phyloP scores from a whole-genome alignment of 768 basidiomycete genomes.

The Calocybe indica region DNA sequence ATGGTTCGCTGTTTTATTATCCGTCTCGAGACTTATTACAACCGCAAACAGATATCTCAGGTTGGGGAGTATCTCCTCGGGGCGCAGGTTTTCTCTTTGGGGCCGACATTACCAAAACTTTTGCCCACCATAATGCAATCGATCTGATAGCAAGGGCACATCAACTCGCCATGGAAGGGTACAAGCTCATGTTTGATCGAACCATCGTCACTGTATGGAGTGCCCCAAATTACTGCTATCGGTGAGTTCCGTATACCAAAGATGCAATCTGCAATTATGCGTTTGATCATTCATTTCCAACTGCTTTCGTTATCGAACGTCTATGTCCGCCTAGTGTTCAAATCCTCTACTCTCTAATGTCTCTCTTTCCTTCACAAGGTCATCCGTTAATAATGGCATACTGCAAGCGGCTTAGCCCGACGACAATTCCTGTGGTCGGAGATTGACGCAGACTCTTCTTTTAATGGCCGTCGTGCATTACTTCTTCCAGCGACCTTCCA shows the following conservation, averaged over 20 bases:
- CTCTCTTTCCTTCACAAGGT: neutral
- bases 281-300: conserved; percentile 3
- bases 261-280: too few species aligned
- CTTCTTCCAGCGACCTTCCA: too few species aligned
- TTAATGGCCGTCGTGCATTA: neutral
- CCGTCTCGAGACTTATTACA: neutral
- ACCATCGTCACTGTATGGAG: conserved; percentile 98
- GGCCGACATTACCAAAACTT: conserved; percentile 82
- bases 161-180: conserved; percentile 97
- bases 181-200: conserved; percentile 94
- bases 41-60: conserved; percentile 62
- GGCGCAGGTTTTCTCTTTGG: conserved; percentile 97
- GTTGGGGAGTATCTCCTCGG: conserved; percentile 97
- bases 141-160: conserved; percentile 96
- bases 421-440: neutral
- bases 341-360: neutral
- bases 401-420: neutral
- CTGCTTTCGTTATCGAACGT: conserved; percentile 2
- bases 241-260: conserved; percentile 43
- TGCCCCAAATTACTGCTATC: conserved; percentile 97
- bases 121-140: conserved; percentile 87
- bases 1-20: conserved; percentile 49
- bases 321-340: neutral
- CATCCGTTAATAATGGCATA: neutral
- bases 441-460: neutral